Evolutionary conservation across 352 stramenopile genomes (phyloP), one percentile per base, ranked within the genome.

Genomic region (Aphanomyces invadans): DNA sequence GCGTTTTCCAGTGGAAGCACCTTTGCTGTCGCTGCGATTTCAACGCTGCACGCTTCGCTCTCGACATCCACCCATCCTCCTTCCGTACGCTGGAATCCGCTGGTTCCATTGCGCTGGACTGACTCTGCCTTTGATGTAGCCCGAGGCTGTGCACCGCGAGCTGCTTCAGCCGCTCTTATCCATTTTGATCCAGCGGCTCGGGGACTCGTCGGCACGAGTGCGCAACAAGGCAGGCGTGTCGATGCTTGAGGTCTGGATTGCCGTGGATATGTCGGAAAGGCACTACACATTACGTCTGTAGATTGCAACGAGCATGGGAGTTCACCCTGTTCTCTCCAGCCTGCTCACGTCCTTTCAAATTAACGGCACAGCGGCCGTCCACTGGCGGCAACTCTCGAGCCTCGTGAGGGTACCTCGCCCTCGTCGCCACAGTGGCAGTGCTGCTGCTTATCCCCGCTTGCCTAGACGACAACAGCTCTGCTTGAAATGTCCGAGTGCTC

Each of bases 191-290:
- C 15, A 57, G 15, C 49, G 49, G 23, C 49, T 57, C 2, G 49
- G 49, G 11, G 49, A 57, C 23, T n/a, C 25, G 25, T 32, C 49
- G 12, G 7, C 49, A 1, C 32, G 36, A 32, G 15, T 36, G 11
- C 49, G 49, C 25, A 57, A 57, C 49, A 57, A 57, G n/a, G n/a
- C 49, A 10, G 49, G 49, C 49, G 49, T 57, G 25, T 9, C 29
- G 25, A n/a, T 57, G 12, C 23, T 57, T 7, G 49, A 57, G 49
- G 49, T 57, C n/a, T n/a, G n/a, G n/a, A n/a, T n/a, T n/a, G n/a
- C n/a, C n/a, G n/a, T n/a, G n/a, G n/a, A n/a, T n/a, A n/a, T n/a
- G n/a, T n/a, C n/a, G n/a, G n/a, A n/a, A n/a, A n/a, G n/a, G n/a
- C n/a, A n/a, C n/a, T n/a, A 42, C 36, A 42, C 36, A 42, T 7